Base-by-base conservation (phyloP, 176 grass and related monocot species). In the Carex littledalei region DNA sequence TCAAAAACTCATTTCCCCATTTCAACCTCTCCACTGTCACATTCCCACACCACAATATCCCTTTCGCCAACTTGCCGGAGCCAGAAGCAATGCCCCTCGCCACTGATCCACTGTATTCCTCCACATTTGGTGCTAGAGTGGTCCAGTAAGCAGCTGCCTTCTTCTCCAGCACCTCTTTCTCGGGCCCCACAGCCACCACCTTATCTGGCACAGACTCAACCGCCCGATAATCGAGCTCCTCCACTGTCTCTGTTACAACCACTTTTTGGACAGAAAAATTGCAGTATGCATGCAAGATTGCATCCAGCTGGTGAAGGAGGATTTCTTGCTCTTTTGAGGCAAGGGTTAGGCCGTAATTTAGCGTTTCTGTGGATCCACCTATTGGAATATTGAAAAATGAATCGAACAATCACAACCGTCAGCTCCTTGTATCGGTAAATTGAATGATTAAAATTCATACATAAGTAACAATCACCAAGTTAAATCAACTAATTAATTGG, bases 121-220 rank as follows among this genome's bases (percentile, higher is more conserved):
- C 94, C 8, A 97, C 92, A 58, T 94, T 97, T 0, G 94, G 94
- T 37, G 94, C 94, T 13, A 97, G 88, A 1, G 88, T 78, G 39
- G 94, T 97, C 94, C 94, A 97, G 84, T 97, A 97, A 10, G 94
- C 94, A 11, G 90, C 92, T 8, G 88, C 91, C 85, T 91, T 73
- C 18, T 81, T 87, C 90, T 90, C 94, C 24, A 78, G 24, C 4
- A 32, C 13, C 8, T 78, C 22, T 14, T 78, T 78, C 12, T 78
- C 74, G 9, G 20, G 21, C 6, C 74, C 52, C 1, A 16, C 86
- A 84, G 29, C 84, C 58, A 86, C 88, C 69, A 64, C 72, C 53
- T 14, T 80, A 84, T 88, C 90, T 15, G 89, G 59, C 20, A 15
- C 80, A 81, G 62, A 84, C 52, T 79, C 43, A 60, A 86, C 78